Evolutionary conservation across 176 grass and related monocot genomes (phyloP), one percentile per base, ranked within the genome.

Genomic region (Rhynchospora pubera): DNA sequence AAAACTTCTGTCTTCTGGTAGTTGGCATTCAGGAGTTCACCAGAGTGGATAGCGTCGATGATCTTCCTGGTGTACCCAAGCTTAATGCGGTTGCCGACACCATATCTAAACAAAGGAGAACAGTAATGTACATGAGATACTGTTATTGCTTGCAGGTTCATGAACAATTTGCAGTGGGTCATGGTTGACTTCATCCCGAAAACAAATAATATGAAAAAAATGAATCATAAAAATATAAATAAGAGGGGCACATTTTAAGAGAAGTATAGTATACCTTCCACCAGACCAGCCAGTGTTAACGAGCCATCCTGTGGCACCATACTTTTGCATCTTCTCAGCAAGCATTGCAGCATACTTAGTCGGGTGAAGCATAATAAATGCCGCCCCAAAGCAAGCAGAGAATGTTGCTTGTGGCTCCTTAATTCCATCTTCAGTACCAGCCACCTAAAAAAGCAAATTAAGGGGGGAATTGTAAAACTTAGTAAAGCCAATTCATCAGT

Each of bases 281-380:
- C 92, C 92, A 50, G 92, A 99, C 96, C 96, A 99, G 60, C 96
- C 96, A 42, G 96, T 99, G 91, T 99, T 99, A 53, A 99, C 96
- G 10, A 99, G 96, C 96, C 96, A 95, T 75, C 82, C 96, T 6
- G 96, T 99, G 83, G 96, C 96, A 74, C 96, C 92, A 2, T 99
- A 88, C 46, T 81, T 93, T 84, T 99, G 96, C 96, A 99, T 99
- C 86, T 99, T 99, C 73, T 99, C 91, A 21, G 96, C 92, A n/a
- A 99, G 91, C 96, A 99, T 95, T 24, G 96, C 92, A 11, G 92
- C 96, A 67, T 99, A 99, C 87, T 90, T 95, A 28, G 96, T 95
- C 3, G 96, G 96, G 82, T 99, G 96, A 56, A 99, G 96, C 96
- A 95, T 99, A 74, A 99, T 95, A 86, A 99, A 99, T 6, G 96